Evolutionary conservation across 139 green algal species (phyloP), one percentile per base, ranked within the genome.

Genomic region (Marvania coccoides): DNA sequence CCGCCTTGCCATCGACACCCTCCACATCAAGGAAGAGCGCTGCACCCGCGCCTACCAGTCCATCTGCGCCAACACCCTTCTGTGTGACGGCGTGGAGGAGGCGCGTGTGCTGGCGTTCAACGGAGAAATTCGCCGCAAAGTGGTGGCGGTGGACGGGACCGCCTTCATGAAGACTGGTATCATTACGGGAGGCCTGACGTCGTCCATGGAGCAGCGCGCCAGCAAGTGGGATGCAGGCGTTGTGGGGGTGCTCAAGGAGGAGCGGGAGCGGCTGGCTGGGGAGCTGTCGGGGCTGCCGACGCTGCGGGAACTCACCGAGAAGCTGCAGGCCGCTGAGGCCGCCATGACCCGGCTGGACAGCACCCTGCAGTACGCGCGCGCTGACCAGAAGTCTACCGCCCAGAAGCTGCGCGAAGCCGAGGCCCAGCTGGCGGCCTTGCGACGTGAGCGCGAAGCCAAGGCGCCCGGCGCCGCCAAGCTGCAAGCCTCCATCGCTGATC

Each of bases 61-160:
- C 12, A 19, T 60, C 5, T 70, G 63, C 78, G 90, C 86, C 46
- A 91, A 89, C 78, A 94, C 93, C 2, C 56, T 99, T 13, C 85
- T 99, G 29, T 95, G 87, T 31, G 90, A 98, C 31, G 86, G 61
- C 1, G 54, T 90, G 26, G 73, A 92, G 19, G 87, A 95, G 72
- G 91, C 90, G 3, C 83, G 76, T 36, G 10, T 61, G 23, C 73
- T 97, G 51, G 86, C 84, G 5, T 95, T 84, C 63, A 65, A 63
- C 45, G 63, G 58, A 19, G 15, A 56, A 1, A 61, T 79, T 39
- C 31, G 80, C 23, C 83, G 88, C 65, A 91, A 92, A 80, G 83
- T 93, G 31, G 87, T 95, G 5, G 65, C 81, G 12, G 29, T 88
- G 37, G 90, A 96, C 65, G 94, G 94, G 36, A 97, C 90, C 1